A percentile compares a stretch with the other conserved stretches of the same genome.
Evolutionary conservation across 768 basidiomycete genomes (phyloP).

Genomic region (Asterophora parasitica): DNA sequence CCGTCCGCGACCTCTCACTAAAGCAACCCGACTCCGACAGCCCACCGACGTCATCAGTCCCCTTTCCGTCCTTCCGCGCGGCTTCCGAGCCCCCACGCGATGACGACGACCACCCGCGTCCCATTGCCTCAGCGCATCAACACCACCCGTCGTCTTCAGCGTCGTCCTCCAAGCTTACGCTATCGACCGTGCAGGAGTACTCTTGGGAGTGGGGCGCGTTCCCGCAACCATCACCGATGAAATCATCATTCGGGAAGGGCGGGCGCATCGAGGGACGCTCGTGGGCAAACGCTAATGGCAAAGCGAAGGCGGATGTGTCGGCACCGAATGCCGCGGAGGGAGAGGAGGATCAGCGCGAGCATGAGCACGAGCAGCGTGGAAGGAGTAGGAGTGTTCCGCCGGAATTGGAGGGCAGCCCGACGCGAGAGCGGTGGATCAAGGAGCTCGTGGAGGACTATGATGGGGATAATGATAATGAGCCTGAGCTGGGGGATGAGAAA

Average conservation of each 20-base stretch:
- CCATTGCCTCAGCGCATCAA: conserved; percentile 3
- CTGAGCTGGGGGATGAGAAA: conserved; percentile 5
- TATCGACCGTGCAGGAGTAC: conserved; percentile 54
- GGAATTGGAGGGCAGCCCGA: conserved; percentile 40
- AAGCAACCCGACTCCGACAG: neutral
- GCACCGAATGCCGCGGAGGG: conserved; percentile 13
- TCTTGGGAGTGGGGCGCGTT: conserved; percentile 95
- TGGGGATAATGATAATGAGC: conserved; percentile 1
- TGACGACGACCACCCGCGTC: conserved; percentile 22
- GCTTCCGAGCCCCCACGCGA: conserved; percentile 63
- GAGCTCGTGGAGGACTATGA: conserved; percentile 22
- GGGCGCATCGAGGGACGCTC: conserved; percentile 30
- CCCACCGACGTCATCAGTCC: conserved; percentile 4
- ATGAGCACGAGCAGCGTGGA: conserved; percentile 27
- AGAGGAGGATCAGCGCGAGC: conserved; percentile 25
- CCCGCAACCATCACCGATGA: conserved; percentile 72
- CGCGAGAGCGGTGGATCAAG: conserved; percentile 22
- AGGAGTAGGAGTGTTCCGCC: conserved; percentile 59
- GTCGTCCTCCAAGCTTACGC: conserved; percentile 12
- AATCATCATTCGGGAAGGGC: conserved; percentile 45
- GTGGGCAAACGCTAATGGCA: conserved; percentile 21
- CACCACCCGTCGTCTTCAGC: conserved; percentile 1
- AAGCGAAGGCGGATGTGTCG: conserved; percentile 19
- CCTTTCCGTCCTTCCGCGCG: conserved; percentile 37
- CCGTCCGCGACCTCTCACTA: conserved; percentile 9